These are phyloP conservation scores for Pseudogymnoascus sp. DNA, from an alignment of 2,329 filamentous ascomycete species.

Conservation along the genomic window DNA sequence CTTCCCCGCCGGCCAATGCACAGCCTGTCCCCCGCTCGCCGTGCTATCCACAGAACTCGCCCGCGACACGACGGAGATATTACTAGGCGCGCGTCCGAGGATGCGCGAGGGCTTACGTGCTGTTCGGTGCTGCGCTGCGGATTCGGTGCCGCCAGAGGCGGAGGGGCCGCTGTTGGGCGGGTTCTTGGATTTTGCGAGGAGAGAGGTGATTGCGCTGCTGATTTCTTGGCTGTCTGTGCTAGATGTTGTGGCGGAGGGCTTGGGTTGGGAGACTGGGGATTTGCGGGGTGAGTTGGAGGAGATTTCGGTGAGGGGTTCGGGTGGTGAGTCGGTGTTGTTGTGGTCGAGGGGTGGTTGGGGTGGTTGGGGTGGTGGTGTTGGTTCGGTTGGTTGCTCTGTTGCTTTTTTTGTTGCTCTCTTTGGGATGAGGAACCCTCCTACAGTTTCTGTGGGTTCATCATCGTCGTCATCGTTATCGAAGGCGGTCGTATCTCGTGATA, in stretches of 20 bases:
- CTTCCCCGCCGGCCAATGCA: constrained; percentile 22
- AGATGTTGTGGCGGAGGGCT: constrained; percentile 9
- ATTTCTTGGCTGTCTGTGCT: constrained; percentile 1
- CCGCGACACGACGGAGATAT: constrained; percentile 41
- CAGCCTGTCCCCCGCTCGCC: constrained; percentile 25
- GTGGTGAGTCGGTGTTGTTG: not conserved
- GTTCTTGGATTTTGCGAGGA: constrained; percentile 29
- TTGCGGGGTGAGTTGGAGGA: constrained; percentile 20
- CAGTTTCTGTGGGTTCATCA: not conserved
- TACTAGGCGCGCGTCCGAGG: constrained; percentile 53
- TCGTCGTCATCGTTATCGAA: constrained; percentile 20
- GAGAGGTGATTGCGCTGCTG: constrained; percentile 24
- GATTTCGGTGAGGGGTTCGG: constrained; percentile 19
- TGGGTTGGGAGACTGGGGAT: constrained; percentile 3
- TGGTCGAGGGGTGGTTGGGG: not conserved
- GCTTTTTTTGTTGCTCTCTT: not conserved
- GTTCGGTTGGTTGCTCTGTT: not conserved
- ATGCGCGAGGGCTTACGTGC: constrained; percentile 30
- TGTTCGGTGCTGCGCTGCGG: not conserved
- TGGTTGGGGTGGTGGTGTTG: not conserved
- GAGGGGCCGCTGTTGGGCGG: constrained; percentile 1
- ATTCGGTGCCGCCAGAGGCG: constrained; percentile 15
- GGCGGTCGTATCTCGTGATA: constrained; percentile 6
- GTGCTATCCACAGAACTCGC: constrained; percentile 37
- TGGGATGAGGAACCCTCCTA: not conserved